Percentiles rank a stretch among this genome's conserved stretches.
Conservation (phyloP, 345 rosid species). For the Aquilaria sinensis region DNA sequence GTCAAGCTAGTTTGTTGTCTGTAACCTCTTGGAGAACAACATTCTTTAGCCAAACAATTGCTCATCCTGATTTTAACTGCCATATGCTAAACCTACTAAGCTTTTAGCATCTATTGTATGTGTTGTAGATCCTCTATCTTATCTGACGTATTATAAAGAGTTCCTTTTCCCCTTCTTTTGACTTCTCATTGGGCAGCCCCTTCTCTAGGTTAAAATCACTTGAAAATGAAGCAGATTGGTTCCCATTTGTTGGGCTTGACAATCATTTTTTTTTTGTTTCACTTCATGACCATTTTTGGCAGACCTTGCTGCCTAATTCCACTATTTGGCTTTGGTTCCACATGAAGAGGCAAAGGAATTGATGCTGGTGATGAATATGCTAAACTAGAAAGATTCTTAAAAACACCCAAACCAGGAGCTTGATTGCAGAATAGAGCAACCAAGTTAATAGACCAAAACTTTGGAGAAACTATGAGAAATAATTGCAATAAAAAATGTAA, state of each 20-base stretch:
- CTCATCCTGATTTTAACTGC: conserved; percentile 76
- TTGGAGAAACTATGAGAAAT: too few relatives aligned
- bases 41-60: background rate
- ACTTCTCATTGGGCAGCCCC: conserved; percentile 19
- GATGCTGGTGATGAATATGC: conserved; percentile 86
- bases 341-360: conserved; percentile 84
- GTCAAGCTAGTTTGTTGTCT: too few relatives aligned
- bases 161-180: conserved; percentile 25
- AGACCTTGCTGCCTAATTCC: conserved; percentile 96
- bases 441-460: too few relatives aligned
- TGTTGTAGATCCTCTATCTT: conserved; percentile 21
- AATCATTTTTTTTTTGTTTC: conserved; percentile 57
- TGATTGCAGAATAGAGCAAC: too few relatives aligned
- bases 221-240: conserved; percentile 21
- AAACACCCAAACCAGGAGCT: too few relatives aligned
- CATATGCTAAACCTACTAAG: conserved; percentile 79
- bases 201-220: conserved; percentile 8
- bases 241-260: conserved; percentile 26
- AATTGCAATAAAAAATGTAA: too few relatives aligned
- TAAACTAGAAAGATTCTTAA: conserved; percentile 29
- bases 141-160: conserved; percentile 12
- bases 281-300: conserved; percentile 85
- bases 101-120: conserved; percentile 42
- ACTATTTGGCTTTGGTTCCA: conserved; percentile 93
- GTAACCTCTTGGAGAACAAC: too few relatives aligned